A percentile compares a stretch with the other conserved stretches of the same genome.
Conservation (phyloP, 148 eudicot species). For the Fallopia convolvulus region DNA sequence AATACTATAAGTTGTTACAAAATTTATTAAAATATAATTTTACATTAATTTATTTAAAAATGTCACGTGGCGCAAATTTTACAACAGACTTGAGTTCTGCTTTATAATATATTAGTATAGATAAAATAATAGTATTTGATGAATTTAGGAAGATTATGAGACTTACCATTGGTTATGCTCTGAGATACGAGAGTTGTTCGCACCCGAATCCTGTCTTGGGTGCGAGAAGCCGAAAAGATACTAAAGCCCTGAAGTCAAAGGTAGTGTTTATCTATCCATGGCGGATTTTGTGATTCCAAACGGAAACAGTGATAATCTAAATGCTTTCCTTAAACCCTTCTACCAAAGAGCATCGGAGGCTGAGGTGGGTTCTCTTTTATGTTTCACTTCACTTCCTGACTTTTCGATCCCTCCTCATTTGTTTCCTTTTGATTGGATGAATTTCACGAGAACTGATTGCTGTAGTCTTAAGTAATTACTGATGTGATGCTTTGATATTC, state of each 20-base stretch:
- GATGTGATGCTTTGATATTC: not conserved
- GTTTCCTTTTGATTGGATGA: not conserved
- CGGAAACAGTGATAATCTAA: constrained; percentile 26
- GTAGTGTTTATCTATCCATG: constrained; percentile 12
- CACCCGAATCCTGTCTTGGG: not conserved
- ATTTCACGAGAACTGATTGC: not conserved
- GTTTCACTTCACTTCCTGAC: too few species aligned
- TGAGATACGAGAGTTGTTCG: too few species aligned
- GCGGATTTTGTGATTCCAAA: constrained; percentile 15
- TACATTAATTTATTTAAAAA: too few species aligned
- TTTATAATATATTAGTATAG: too few species aligned
- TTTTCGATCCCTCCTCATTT: not conserved
- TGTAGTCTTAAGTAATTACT: not conserved
- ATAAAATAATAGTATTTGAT: too few species aligned
- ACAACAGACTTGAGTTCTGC: too few species aligned
- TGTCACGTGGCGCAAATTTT: too few species aligned
- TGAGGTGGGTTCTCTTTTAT: constrained; percentile 33
- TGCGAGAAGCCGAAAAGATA: not conserved
- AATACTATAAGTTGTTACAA: too few species aligned
- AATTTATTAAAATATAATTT: too few species aligned
- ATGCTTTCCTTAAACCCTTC: constrained; percentile 51
- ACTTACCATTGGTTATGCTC: too few species aligned
- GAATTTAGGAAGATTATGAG: too few species aligned
- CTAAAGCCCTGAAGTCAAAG: not conserved
- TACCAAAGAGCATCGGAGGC: constrained; percentile 65